Base-by-base conservation (phyloP, 169 alveolate genomes). In the Haemoproteus tartakovskyi region DNA sequence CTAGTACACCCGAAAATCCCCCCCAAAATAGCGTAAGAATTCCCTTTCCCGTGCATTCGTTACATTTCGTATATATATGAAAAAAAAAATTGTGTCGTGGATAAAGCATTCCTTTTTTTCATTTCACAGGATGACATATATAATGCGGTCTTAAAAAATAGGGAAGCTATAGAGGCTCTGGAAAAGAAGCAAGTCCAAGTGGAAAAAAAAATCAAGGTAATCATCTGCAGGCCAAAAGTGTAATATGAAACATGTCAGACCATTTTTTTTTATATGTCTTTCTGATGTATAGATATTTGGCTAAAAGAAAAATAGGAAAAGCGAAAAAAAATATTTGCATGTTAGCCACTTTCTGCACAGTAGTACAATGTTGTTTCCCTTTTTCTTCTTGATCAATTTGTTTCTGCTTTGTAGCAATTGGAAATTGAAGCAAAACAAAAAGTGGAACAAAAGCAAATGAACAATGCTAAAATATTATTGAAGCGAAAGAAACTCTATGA, bases 401-500 rank as follows among this genome's bases (percentile, higher is more conserved):
- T 11, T 47, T 50, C 29, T 40, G 22, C 67, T n/a, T n/a, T 51
- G 21, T 1, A 67, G 82, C 82, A 67, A 67, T 30, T 67, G 16
- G 82, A 67, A 52, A 51, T 67, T 38, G 82, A 67, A 26, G 70
- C 67, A 43, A 67, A 67, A n/a, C 82, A 67, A 18, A 67, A 67
- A 41, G 82, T 67, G 9, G 60, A 67, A 11, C 64, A 67, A 52
- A 67, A 67, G 24, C 82, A 67, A 51, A 67, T 67, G 70, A 67
- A 33, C 59, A 67, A 41, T 67, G 93, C 93, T 12, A 51, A 85
- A 54, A 80, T 67, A 60, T 84, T 81, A 24, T 46, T 88, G 47
- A 79, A 87, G 52, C 38, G 89, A 33, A 88, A 88, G 86, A 85
- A 88, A 60, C 60, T 88, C 33, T 82, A 63, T 51, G 88, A 80